Percentiles rank a stretch among this genome's conserved stretches.
Conservation (phyloP, 768 basidiomycete genomes). For the Termitomyces sp. region DNA sequence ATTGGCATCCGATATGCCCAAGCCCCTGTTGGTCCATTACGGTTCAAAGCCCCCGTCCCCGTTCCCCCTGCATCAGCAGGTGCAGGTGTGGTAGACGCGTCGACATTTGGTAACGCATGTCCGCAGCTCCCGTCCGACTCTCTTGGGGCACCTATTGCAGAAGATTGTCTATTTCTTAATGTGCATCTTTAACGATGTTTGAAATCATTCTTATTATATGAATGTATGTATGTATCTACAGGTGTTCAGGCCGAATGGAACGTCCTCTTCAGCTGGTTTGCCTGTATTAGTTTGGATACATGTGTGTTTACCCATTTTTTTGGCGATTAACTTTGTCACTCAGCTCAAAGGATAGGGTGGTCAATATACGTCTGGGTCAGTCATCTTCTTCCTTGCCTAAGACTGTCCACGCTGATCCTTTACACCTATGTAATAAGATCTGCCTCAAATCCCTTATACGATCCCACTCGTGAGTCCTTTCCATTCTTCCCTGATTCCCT, state of each 20-base stretch:
- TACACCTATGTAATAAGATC: constrained; percentile 24
- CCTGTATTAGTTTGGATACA: constrained; percentile 35
- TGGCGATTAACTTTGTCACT: not conserved
- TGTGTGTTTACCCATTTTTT: constrained; percentile 17
- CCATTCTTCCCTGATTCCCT: not conserved
- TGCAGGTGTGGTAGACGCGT: constrained; percentile 30
- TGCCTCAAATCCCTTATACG: constrained; percentile 32
- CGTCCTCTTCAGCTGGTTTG: constrained; percentile 20
- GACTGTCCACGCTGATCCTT: not conserved
- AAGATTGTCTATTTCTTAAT: constrained; percentile 54
- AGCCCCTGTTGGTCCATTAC: constrained; percentile 47
- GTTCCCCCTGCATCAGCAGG: constrained; percentile 23
- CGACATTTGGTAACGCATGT: constrained; percentile 49
- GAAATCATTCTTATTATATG: not conserved
- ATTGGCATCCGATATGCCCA: constrained; percentile 57
- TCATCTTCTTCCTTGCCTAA: not conserved
- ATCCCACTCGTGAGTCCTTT: constrained; percentile 39
- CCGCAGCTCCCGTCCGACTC: constrained; percentile 36
- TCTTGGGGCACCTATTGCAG: constrained; percentile 38
- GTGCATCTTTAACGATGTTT: constrained; percentile 20
- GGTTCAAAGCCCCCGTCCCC: constrained; percentile 51
- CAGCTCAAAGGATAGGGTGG: constrained; percentile 33
- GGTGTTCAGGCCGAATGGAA: constrained; percentile 30
- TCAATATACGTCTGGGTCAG: constrained; percentile 37
- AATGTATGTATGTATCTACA: constrained; percentile 7